Base-by-base conservation (phyloP, 2,329 filamentous ascomycete species). In the Claviceps fusiformis region DNA sequence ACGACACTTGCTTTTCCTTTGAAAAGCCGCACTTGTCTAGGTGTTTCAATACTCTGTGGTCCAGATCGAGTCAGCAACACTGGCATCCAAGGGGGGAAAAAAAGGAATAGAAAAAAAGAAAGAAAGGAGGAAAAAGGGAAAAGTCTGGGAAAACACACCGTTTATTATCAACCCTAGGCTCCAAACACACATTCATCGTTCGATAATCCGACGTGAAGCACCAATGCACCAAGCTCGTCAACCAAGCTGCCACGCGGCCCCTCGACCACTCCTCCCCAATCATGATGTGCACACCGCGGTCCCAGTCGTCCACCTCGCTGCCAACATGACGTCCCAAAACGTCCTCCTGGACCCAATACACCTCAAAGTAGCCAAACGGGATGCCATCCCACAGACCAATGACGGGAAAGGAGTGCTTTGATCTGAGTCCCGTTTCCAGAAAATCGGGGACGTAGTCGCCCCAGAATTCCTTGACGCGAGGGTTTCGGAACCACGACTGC, bases 331-430 rank as follows among this genome's bases (percentile, higher is more conserved):
- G 79, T 0, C 88, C 89, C 0, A 98, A 68, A 0, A 76, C 73
- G 64, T 97, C 93, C 67, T 98, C 93, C 64, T 95, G 95, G 3
- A 93, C 89, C 92, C 93, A 98, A 72, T 98, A 98, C 39, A 98
- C 79, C 73, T 98, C 93, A 66, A 98, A 96, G 67, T 95, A 98
- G 0, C 90, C 93, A 71, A 97, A 98, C 0, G 92, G 92, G 57
- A 92, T 86, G 11, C 89, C 91, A 62, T 97, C 89, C 88, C 92
- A 98, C 66, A 90, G 85, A 0, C 88, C 93, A 58, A 97, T 92
- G 0, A 85, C 89, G 0, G 93, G 93, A 68, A 97, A 95, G 9
- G 85, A 89, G 69, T 96, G 86, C 19, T 77, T 76, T 24, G 78
- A 83, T 13, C 76, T 76, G 11, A 97, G 71, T 0, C 79, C 83